Evolutionary conservation across 1,139 yeast genomes (phyloP).

Genomic region (Pichiaceae sp.): DNA sequence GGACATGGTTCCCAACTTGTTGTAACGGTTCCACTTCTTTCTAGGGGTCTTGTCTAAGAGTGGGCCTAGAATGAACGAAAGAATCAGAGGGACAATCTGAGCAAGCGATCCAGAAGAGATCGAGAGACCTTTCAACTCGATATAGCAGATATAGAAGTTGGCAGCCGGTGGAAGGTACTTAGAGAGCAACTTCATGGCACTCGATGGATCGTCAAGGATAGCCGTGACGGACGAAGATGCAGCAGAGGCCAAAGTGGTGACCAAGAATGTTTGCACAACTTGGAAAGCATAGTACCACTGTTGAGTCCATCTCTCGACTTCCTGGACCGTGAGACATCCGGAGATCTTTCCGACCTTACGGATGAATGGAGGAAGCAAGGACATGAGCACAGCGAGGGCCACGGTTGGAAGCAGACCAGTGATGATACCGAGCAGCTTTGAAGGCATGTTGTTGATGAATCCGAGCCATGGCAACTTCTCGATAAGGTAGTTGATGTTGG

Average conservation of each 20-base stretch:
- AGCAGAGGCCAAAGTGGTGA: conserved; percentile 63
- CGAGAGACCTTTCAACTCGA: conserved; percentile 75
- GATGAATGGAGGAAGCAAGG: conserved; percentile 66
- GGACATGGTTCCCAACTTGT: conserved; percentile 49
- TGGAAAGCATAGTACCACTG: conserved; percentile 65
- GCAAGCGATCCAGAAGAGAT: conserved; percentile 73
- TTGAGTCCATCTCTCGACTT: conserved; percentile 67
- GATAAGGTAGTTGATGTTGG: conserved; percentile 71
- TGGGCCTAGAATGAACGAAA: conserved; percentile 62
- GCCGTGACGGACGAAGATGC: conserved; percentile 67
- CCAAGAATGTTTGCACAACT: conserved; percentile 62
- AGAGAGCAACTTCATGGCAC: conserved; percentile 65
- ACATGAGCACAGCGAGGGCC: conserved; percentile 74
- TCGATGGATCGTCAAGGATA: conserved; percentile 54
- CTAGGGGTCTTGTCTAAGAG: conserved; percentile 76
- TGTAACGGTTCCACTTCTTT: conserved; percentile 73
- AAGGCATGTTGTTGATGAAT: conserved; percentile 67
- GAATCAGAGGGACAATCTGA: conserved; percentile 65
- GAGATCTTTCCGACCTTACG: conserved; percentile 55
- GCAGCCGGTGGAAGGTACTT: conserved; percentile 80
- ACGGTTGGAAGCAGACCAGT: conserved; percentile 85
- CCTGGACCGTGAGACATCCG: conserved; percentile 59
- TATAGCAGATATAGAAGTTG: conserved; percentile 70
- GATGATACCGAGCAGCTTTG: conserved; percentile 61
- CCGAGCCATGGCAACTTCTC: conserved; percentile 59